Conservation (phyloP, 2,329 filamentous ascomycete genomes). For the Fusarium sp. region DNA sequence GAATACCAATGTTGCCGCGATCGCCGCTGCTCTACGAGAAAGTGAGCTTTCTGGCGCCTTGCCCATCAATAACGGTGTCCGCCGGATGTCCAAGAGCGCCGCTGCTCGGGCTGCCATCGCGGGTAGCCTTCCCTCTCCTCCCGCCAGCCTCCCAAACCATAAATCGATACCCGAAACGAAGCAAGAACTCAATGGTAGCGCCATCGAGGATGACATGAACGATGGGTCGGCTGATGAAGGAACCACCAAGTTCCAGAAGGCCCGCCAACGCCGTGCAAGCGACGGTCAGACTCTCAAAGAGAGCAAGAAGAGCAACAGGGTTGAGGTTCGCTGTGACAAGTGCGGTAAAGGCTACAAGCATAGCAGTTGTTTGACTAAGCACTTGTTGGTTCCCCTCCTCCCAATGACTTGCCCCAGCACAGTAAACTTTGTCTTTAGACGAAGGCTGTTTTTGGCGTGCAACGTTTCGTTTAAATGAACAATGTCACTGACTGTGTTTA, state of each 20-base stretch:
- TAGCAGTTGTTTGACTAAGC: slow-evolving; percentile 99
- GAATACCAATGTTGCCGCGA: slow-evolving; percentile 77
- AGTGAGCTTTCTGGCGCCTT: slow-evolving; percentile 68
- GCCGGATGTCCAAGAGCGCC: slow-evolving; percentile 76
- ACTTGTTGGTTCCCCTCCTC: slow-evolving; percentile 91
- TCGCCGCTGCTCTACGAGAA: slow-evolving; percentile 79
- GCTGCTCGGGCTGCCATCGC: slow-evolving; percentile 65
- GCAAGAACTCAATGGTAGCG: slow-evolving; percentile 67
- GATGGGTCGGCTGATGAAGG: slow-evolving; percentile 69
- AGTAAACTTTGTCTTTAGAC: slow-evolving; percentile 49
- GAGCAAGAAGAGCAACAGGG: slow-evolving; percentile 84
- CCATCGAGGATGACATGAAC: slow-evolving; percentile 76
- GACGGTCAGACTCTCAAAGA: slow-evolving; percentile 90
- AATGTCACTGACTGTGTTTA: slow-evolving; percentile 58
- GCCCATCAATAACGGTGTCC: slow-evolving; percentile 68
- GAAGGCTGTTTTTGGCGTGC: slow-evolving; percentile 32
- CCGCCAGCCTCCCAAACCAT: slow-evolving; percentile 75
- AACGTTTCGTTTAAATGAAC: slow-evolving; percentile 36
- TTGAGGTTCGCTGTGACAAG: slow-evolving; percentile 94
- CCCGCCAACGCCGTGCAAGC: slow-evolving; percentile 75
- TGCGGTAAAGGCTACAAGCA: slow-evolving; percentile 99
- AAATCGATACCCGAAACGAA: slow-evolving; percentile 65
- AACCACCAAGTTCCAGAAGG: slow-evolving; percentile 61
- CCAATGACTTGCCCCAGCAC: slow-evolving; percentile 54
- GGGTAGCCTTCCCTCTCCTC: slow-evolving; percentile 71